These are phyloP conservation scores for Isabelozyma pseudorhagii DNA, from an alignment of 805 yeast species.

Conservation along the genomic window DNA sequence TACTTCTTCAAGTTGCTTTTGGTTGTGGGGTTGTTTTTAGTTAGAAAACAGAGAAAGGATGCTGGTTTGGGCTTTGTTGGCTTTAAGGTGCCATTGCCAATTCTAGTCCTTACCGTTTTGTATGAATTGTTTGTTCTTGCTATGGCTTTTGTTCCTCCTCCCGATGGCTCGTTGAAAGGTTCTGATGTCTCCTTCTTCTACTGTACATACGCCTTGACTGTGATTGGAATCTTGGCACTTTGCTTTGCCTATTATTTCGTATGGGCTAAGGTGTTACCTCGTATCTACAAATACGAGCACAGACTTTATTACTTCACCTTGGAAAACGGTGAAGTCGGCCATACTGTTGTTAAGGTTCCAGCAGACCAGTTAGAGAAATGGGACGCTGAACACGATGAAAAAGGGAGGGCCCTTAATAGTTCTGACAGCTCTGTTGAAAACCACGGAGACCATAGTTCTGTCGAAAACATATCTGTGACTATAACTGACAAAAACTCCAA, in stretches of 20 bases:
- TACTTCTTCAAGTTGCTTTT: slow-evolving; percentile 24
- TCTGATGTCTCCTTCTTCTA: slow-evolving; percentile 42
- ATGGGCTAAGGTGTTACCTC: slow-evolving; percentile 36
- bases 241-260: slow-evolving; percentile 33
- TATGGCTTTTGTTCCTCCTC: slow-evolving; percentile 43
- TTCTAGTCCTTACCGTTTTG: slow-evolving; percentile 27
- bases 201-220: slow-evolving; percentile 38
- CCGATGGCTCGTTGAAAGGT: slow-evolving; percentile 33
- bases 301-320: slow-evolving; percentile 25
- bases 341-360: slow-evolving; percentile 35
- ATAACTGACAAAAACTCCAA: not conserved
- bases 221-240: slow-evolving; percentile 28
- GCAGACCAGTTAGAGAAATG: slow-evolving; percentile 26
- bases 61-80: slow-evolving; percentile 31
- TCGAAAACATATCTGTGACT: not conserved
- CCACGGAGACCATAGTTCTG: not conserved
- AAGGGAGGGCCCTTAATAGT: slow-evolving; percentile 4
- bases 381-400: slow-evolving; percentile 23
- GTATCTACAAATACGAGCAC: slow-evolving; percentile 26
- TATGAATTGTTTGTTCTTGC: slow-evolving; percentile 37
- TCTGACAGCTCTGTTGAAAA: not conserved
- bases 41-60: slow-evolving; percentile 27
- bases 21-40: slow-evolving; percentile 22
- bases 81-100: slow-evolving; percentile 30
- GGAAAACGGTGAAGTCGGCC: slow-evolving; percentile 38